phyloP scores from a whole-genome alignment of 495 filamentous ascomycete genomes.

The Daldinia vernicosa region DNA sequence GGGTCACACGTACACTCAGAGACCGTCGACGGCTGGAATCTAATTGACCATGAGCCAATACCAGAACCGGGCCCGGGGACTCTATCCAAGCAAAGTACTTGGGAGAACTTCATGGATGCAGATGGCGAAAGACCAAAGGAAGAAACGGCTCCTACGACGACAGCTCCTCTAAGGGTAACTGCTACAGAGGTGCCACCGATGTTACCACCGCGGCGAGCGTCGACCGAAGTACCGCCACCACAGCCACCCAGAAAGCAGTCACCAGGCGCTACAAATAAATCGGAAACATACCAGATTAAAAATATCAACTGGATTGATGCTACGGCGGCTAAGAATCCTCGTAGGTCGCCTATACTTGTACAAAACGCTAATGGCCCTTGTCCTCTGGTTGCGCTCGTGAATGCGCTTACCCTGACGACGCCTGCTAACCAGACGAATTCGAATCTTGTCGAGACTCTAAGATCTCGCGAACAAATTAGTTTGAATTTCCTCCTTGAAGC shows the following conservation, averaged over 20 bases:
- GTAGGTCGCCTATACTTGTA: constrained; percentile 78
- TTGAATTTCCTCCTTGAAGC: constrained; percentile 85
- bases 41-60: constrained; percentile 55
- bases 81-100: constrained; percentile 49
- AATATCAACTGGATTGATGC: constrained; percentile 58
- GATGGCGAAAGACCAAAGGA: constrained; percentile 41
- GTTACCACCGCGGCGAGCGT: constrained; percentile 50
- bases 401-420: constrained; percentile 85
- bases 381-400: constrained; percentile 91
- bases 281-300: constrained; percentile 60
- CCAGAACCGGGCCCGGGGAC: constrained; percentile 36
- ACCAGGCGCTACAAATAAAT: constrained; percentile 44
- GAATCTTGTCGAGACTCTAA: constrained; percentile 76
- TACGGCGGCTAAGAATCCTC: constrained; percentile 50
- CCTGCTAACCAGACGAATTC: constrained; percentile 66
- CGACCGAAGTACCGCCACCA: constrained; percentile 43
- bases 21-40: constrained; percentile 57
- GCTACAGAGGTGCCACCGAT: constrained; percentile 41
- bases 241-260: constrained; percentile 50
- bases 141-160: constrained; percentile 4
- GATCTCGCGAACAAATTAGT: constrained; percentile 85
- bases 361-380: constrained; percentile 96
- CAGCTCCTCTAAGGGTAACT: neutral
- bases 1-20: constrained; percentile 39
- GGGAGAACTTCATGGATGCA: constrained; percentile 51